Percentiles rank a stretch among this genome's conserved stretches.
phyloP scores from a whole-genome alignment of 1,284 basidiomycete species.

The Ganoderma lucidum region DNA sequence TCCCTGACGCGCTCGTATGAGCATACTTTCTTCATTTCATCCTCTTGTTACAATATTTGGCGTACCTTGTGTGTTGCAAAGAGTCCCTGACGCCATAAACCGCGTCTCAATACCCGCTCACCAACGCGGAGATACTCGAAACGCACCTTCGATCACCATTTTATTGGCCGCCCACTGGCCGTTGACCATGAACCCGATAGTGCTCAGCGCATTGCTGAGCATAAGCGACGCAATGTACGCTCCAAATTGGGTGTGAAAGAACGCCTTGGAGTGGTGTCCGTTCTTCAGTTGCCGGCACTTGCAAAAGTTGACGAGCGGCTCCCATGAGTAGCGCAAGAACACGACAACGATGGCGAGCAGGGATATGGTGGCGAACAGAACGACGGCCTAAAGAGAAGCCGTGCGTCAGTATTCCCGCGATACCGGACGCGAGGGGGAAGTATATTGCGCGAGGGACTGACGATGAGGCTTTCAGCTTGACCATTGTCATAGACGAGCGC shows the following conservation, averaged over 20 bases:
- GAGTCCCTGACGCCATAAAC: conserved; percentile 36
- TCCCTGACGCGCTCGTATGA: conserved; percentile 32
- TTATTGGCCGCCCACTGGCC: conserved; percentile 51
- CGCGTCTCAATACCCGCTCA: not conserved
- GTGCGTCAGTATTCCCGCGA: not conserved
- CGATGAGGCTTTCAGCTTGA: conserved; percentile 52
- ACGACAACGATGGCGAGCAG: conserved; percentile 58
- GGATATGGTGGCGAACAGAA: conserved; percentile 61
- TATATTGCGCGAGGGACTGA: conserved; percentile 41
- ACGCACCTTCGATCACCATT: conserved; percentile 59
- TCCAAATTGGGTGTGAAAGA: conserved; percentile 76
- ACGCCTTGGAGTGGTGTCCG: conserved; percentile 55
- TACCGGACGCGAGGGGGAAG: not conserved
- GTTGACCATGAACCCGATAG: conserved; percentile 59
- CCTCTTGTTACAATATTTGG: not conserved
- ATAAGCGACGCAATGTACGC: conserved; percentile 70
- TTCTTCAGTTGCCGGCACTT: conserved; percentile 31
- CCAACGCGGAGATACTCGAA: not conserved
- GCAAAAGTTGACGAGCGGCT: conserved; percentile 43
- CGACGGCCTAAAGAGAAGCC: conserved; percentile 49
- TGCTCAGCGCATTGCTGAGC: conserved; percentile 61
- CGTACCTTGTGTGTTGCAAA: conserved; percentile 67
- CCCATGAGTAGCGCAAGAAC: conserved; percentile 51
- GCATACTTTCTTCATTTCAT: not conserved
- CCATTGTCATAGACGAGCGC: conserved; percentile 37